Evolutionary conservation across 1,284 basidiomycete genomes (phyloP).

Genomic region (Kalmanozyma brasiliensis): DNA sequence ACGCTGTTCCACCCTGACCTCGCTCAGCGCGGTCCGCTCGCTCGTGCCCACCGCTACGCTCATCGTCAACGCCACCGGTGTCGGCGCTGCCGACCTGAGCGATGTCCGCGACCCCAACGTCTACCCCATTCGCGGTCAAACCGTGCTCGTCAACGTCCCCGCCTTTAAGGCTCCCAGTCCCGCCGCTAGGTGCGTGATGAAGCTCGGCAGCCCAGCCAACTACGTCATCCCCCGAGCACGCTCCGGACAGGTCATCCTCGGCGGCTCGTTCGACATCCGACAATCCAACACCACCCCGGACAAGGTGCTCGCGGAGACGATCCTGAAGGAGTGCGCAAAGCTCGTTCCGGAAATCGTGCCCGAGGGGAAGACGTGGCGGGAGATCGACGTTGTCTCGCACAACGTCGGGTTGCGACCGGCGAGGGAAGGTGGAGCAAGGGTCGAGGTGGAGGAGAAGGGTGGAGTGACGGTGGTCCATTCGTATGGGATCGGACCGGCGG

Average conservation of each 20-base stretch:
- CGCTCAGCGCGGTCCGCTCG: constrained; percentile 21
- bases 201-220: constrained; percentile 29
- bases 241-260: constrained; percentile 72
- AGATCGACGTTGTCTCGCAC: constrained; percentile 46
- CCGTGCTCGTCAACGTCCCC: constrained; percentile 80
- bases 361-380: constrained; percentile 45
- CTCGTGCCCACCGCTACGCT: constrained; percentile 43
- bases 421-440: constrained; percentile 48
- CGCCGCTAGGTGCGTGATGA: constrained; percentile 49
- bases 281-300: constrained; percentile 63
- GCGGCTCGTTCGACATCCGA: constrained; percentile 72
- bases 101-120: constrained; percentile 77
- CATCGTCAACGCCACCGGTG: constrained; percentile 71
- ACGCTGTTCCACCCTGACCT: constrained; percentile 31
- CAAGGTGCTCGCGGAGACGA: constrained; percentile 70
- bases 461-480: constrained; percentile 48
- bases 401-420: constrained; percentile 58
- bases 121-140: constrained; percentile 86
- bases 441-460: constrained; percentile 36
- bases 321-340: constrained; percentile 69
- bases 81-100: constrained; percentile 59
- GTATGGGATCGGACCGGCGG: constrained; percentile 62
- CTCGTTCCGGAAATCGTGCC: constrained; percentile 52
- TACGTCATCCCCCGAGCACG: constrained; percentile 74
- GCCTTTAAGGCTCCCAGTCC: constrained; percentile 55